Base-by-base conservation (phyloP, 164 flowering plant genomes). In the Annona cherimola region DNA sequence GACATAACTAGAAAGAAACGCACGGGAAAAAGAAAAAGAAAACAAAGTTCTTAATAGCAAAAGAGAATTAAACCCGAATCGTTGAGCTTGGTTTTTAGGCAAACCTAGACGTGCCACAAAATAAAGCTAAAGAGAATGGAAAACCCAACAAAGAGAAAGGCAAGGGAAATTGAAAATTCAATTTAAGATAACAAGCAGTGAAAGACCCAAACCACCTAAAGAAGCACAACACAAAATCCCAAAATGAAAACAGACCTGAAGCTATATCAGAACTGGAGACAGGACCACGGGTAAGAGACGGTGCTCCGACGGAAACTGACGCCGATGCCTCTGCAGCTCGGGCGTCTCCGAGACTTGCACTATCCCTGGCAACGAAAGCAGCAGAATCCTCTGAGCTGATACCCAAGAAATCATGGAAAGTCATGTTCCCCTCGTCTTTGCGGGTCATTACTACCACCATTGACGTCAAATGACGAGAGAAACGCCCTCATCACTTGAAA, bases 401-500 rank as follows among this genome's bases (percentile, higher is more conserved):
- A 4, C 75, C 75, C 1, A 76, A 63, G 68, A 76, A 76, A 63
- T 76, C 78, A 62, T 76, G 78, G 72, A 68, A 76, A 43, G 68
- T 55, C 43, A 75, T 75, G 20, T 66, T 71, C 46, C 50, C 71
- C 42, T 72, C 78, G 16, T 72, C 71, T 8, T 50, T 62, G 54
- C 68, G 71, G 75, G 72, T 76, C 72, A 68, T 62, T 72, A 63
- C 18, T n/a, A 68, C 26, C 68, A 71, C 75, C 78, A 72, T 70
- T 64, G 11, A 65, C 63, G 50, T 62, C 45, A 19, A 57, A 41
- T 11, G 20, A 40, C 39, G 54, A 41, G 62, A 5, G 41, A 45
- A 26, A 63, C 67, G 26, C 26, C 45, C 62, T 14, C 67, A 64
- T 64, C 42, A 9, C 41, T 40, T 9, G 16, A 64, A 42, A 7